Evolutionary conservation across 176 grass and related monocot species (phyloP).

Genomic region (Poa annua): DNA sequence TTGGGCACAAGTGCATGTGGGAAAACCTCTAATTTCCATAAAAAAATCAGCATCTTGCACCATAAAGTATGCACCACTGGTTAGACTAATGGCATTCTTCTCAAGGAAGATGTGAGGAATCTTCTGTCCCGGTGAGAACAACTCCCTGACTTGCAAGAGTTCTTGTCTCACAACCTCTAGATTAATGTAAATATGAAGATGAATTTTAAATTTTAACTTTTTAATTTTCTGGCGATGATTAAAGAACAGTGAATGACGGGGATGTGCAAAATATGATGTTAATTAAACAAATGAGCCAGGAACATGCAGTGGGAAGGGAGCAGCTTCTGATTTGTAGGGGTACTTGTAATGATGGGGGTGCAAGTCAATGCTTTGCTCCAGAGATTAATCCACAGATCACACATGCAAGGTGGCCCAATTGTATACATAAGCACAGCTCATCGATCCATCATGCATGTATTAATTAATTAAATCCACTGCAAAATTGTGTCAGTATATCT

Average conservation of each 20-base stretch:
- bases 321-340: background rate
- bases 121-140: constrained; percentile 46
- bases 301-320: constrained; percentile 48
- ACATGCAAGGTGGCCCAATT: constrained; percentile 39
- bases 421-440: constrained; percentile 56
- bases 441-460: constrained; percentile 7
- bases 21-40: constrained; percentile 51
- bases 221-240: constrained; percentile 9
- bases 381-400: constrained; percentile 41
- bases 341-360: constrained; percentile 58
- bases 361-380: constrained; percentile 54
- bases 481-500: constrained; percentile 58
- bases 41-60: constrained; percentile 49
- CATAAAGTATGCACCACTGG: constrained; percentile 35
- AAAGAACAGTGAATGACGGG: constrained; percentile 28
- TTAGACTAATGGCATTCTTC: constrained; percentile 41
- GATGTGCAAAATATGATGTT: constrained; percentile 45
- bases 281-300: constrained; percentile 26
- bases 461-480: constrained; percentile 44
- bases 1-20: constrained; percentile 60
- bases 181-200: constrained; percentile 19
- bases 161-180: constrained; percentile 42
- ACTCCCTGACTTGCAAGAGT: constrained; percentile 21
- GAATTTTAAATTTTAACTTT: background rate
- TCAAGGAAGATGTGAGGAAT: constrained; percentile 41